Evolutionary conservation across 2,329 filamentous ascomycete genomes (phyloP).

Genomic region (Fusarium miscanthi): DNA sequence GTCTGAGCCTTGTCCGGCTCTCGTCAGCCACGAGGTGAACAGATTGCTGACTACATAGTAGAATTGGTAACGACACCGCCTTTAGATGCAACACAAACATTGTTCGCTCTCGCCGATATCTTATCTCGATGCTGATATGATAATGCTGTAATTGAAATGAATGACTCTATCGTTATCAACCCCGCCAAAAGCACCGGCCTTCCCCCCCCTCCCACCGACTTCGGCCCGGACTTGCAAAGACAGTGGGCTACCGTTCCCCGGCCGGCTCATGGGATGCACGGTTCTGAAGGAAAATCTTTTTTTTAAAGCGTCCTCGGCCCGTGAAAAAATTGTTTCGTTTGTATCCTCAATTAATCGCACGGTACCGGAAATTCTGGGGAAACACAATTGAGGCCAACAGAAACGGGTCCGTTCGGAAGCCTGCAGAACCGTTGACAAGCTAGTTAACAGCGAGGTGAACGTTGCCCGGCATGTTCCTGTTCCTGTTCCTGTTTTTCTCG

Average conservation of each 20-base stretch:
- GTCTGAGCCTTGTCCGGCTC: conserved; percentile 24
- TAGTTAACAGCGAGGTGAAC: background rate
- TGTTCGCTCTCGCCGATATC: conserved; percentile 17
- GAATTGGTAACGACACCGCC: conserved; percentile 21
- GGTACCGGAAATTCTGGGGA: conserved; percentile 33
- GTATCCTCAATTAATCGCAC: conserved; percentile 31
- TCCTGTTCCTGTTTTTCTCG: conserved; percentile 1
- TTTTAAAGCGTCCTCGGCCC: background rate
- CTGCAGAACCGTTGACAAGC: conserved; percentile 19
- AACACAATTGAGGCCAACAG: conserved; percentile 4
- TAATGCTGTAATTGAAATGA: background rate
- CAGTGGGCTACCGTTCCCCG: conserved; percentile 32
- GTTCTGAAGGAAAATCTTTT: background rate
- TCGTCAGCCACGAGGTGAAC: conserved; percentile 20
- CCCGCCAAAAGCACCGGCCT: conserved; percentile 21
- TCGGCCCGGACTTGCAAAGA: conserved; percentile 32
- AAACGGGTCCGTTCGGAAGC: background rate
- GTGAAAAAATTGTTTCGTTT: conserved; percentile 1
- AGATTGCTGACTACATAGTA: conserved; percentile 12
- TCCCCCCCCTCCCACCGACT: conserved; percentile 33
- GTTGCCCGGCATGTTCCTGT: conserved; percentile 19
- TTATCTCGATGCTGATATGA: conserved; percentile 9
- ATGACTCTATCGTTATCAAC: conserved; percentile 19
- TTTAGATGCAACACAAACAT: background rate
- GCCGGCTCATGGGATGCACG: conserved; percentile 8